A percentile compares a stretch with the other conserved stretches of the same genome.
These are phyloP conservation scores for Salix udensis DNA, from an alignment of 345 rosid genomes.

Conservation along the genomic window DNA sequence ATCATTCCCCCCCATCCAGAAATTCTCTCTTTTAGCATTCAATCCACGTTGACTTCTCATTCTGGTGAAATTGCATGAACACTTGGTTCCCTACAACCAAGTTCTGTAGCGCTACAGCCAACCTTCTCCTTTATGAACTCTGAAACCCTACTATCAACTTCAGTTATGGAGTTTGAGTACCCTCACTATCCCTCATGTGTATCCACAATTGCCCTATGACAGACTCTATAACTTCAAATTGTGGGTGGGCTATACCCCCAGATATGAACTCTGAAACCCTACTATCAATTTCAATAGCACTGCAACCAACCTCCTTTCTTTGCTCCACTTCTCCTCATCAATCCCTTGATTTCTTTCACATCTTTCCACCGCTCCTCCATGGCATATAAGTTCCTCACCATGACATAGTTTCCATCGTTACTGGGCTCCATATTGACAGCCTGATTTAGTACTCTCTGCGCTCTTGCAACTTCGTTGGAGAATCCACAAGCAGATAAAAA, in stretches of 20 bases:
- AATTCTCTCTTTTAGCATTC: neutral
- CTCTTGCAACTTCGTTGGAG: constrained; percentile 47
- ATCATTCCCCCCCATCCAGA: neutral
- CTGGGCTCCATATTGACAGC: constrained; percentile 41
- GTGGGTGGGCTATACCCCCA: constrained; percentile 48
- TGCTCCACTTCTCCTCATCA: constrained; percentile 60
- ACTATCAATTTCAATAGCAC: constrained; percentile 55
- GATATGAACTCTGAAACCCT: constrained; percentile 56
- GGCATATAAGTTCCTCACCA: constrained; percentile 67
- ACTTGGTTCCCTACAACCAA: constrained; percentile 69
- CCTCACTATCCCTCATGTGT: constrained; percentile 36
- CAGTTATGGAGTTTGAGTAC: neutral
- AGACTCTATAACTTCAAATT: constrained; percentile 29
- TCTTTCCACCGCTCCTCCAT: constrained; percentile 57
- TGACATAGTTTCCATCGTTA: constrained; percentile 61
- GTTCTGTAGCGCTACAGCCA: constrained; percentile 66
- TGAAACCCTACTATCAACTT: too few species aligned
- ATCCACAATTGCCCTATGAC: constrained; percentile 39
- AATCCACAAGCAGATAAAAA: constrained; percentile 61
- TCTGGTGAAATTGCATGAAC: constrained; percentile 63
- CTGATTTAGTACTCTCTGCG: constrained; percentile 42
- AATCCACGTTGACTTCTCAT: neutral
- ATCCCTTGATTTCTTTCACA: constrained; percentile 42
- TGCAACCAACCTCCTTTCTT: constrained; percentile 71
- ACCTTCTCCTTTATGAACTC: constrained; percentile 41